Evolutionary conservation across 768 basidiomycete genomes (phyloP).

Genomic region (Goffeauzyma gilvescens): DNA sequence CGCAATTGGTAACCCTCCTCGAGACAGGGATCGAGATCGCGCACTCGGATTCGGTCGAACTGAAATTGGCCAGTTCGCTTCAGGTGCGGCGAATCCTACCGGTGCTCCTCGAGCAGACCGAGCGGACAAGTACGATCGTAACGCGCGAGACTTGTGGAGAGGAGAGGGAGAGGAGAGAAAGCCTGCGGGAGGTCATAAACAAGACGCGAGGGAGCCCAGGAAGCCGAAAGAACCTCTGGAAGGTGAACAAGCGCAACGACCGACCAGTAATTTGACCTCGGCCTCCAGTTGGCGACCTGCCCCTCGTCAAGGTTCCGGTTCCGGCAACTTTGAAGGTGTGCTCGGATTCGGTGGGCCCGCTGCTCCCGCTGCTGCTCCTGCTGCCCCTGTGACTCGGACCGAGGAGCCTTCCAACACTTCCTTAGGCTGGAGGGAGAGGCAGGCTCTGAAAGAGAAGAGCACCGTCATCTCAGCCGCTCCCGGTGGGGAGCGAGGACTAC

Average conservation of each 20-base stretch:
- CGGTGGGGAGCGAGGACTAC: constrained; percentile 7
- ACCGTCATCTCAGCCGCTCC: background rate
- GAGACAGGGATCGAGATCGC: background rate
- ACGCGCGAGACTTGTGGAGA: constrained; percentile 16
- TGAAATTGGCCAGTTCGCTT: constrained; percentile 27
- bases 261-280: background rate
- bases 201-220: constrained; percentile 14
- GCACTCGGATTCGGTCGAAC: constrained; percentile 26
- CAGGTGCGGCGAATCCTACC: constrained; percentile 6
- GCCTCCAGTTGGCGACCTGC: background rate
- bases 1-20: constrained; percentile 26
- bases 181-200: constrained; percentile 17
- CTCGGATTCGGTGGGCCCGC: constrained; percentile 22
- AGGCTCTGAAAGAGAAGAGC: background rate
- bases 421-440: background rate
- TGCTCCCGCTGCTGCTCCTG: constrained; percentile 3
- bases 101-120: too few relatives aligned
- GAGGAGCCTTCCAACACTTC: too few relatives aligned
- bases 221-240: constrained; percentile 16
- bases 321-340: constrained; percentile 25
- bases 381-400: background rate
- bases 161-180: constrained; percentile 21
- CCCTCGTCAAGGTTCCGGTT: background rate
- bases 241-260: constrained; percentile 8
- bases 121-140: constrained; percentile 12